Percentiles rank a stretch among this genome's conserved stretches.
phyloP scores from a whole-genome alignment of 768 basidiomycete species.

The Cantharellus anzutake region DNA sequence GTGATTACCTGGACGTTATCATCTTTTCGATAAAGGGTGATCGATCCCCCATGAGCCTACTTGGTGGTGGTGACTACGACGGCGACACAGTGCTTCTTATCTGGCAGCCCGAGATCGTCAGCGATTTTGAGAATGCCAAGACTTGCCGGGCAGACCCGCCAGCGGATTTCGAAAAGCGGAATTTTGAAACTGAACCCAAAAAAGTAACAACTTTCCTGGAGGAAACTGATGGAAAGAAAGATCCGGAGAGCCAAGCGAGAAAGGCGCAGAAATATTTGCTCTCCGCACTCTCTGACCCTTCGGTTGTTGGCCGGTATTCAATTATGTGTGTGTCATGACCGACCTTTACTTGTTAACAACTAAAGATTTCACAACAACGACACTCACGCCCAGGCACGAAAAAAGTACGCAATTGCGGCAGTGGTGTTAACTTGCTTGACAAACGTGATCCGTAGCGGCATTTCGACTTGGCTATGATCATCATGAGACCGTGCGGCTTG shows the following conservation, averaged over 20 bases:
- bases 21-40: slow-evolving; percentile 17
- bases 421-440: neutral
- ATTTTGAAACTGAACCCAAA: slow-evolving; percentile 27
- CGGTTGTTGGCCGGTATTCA: neutral
- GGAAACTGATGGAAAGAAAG: too few species aligned
- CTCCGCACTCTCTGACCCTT: neutral
- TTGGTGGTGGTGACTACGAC: slow-evolving; percentile 46
- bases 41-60: slow-evolving; percentile 38
- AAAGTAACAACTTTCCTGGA: slow-evolving; percentile 28
- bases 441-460: neutral
- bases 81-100: slow-evolving; percentile 26
- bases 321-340: neutral
- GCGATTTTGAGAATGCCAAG: slow-evolving; percentile 33
- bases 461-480: neutral
- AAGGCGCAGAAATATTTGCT: neutral
- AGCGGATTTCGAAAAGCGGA: slow-evolving; percentile 16
- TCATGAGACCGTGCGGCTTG: neutral
- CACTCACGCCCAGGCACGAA: neutral
- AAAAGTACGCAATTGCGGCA: neutral
- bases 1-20: slow-evolving; percentile 6
- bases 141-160: slow-evolving; percentile 33
- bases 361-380: too few species aligned
- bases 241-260: too few species aligned
- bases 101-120: slow-evolving; percentile 38
- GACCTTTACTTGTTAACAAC: neutral